phyloP scores from a whole-genome alignment of 371 early-diverging fungal species.

The Parasitella parasitica region DNA sequence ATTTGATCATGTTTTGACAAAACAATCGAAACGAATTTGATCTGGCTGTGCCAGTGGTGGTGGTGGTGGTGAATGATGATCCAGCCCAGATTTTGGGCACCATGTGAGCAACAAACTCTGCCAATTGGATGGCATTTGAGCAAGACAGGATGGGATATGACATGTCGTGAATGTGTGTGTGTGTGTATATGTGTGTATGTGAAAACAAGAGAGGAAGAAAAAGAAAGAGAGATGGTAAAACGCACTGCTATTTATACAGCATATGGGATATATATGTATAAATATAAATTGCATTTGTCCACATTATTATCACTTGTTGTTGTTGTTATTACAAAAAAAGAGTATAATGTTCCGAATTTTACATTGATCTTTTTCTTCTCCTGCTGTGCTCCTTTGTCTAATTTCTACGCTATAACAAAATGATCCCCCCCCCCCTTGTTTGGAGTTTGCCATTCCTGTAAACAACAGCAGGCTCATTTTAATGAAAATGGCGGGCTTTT shows the following conservation, averaged over 20 bases:
- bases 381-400: neutral
- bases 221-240: neutral
- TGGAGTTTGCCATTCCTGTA: neutral
- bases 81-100: conserved; percentile 53
- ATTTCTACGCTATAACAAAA: neutral
- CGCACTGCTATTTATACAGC: neutral
- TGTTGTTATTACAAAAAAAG: neutral
- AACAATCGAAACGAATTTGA: conserved; percentile 34
- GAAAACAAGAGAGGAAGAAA: neutral
- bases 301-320: neutral
- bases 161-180: no score
- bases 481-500: conserved; percentile 1
- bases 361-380: neutral
- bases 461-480: neutral
- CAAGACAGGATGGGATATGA: conserved; percentile 9
- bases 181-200: no score
- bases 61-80: conserved; percentile 20
- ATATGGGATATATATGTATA: neutral
- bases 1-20: conserved; percentile 47
- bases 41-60: no score
- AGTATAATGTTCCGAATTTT: conserved; percentile 3
- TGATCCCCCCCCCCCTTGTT: neutral
- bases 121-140: conserved; percentile 32
- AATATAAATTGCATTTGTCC: neutral
- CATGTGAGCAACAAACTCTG: conserved; percentile 44